Conservation (phyloP, 2,329 filamentous ascomycete species). For the Cladosporium phlei region DNA sequence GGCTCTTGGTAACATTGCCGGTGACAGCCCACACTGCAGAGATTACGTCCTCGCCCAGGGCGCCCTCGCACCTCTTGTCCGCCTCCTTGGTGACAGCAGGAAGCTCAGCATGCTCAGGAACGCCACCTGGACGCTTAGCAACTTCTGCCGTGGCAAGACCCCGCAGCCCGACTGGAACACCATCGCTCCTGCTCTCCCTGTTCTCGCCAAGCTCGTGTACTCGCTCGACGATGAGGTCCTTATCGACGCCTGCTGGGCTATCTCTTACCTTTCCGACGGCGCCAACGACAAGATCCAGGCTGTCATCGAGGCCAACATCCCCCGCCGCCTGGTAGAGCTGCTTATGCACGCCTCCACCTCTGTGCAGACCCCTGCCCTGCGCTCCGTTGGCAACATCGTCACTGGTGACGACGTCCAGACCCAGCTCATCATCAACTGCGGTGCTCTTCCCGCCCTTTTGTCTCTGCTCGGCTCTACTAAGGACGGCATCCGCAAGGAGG, state of each 20-base stretch:
- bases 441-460: slow-evolving; percentile 83
- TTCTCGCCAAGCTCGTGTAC: slow-evolving; percentile 95
- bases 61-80: slow-evolving; percentile 83
- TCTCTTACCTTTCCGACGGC: slow-evolving; percentile 95
- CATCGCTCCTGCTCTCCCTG: slow-evolving; percentile 88
- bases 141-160: slow-evolving; percentile 99
- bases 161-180: slow-evolving; percentile 97
- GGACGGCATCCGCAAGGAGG: slow-evolving; percentile 98
- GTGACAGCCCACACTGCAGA: slow-evolving; percentile 94
- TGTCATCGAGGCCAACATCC: slow-evolving; percentile 96
- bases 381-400: slow-evolving; percentile 97
- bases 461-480: slow-evolving; percentile 94
- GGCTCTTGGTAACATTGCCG: slow-evolving; percentile 97
- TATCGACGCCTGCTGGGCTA: slow-evolving; percentile 99
- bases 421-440: slow-evolving; percentile 98
- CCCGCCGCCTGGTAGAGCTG: slow-evolving; percentile 90
- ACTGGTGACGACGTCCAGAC: slow-evolving; percentile 98
- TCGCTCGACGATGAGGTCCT: slow-evolving; percentile 96
- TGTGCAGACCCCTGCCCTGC: slow-evolving; percentile 92
- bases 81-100: slow-evolving; percentile 89
- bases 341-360: slow-evolving; percentile 98
- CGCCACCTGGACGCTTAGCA: slow-evolving; percentile 97
- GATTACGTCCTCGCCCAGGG: slow-evolving; percentile 92
- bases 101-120: slow-evolving; percentile 99
- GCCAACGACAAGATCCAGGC: slow-evolving; percentile 99